A percentile compares a stretch with the other conserved stretches of the same genome.
Conservation (phyloP, 192 early-diverging fungal species). For the Jimgerdemannia lactiflua region DNA sequence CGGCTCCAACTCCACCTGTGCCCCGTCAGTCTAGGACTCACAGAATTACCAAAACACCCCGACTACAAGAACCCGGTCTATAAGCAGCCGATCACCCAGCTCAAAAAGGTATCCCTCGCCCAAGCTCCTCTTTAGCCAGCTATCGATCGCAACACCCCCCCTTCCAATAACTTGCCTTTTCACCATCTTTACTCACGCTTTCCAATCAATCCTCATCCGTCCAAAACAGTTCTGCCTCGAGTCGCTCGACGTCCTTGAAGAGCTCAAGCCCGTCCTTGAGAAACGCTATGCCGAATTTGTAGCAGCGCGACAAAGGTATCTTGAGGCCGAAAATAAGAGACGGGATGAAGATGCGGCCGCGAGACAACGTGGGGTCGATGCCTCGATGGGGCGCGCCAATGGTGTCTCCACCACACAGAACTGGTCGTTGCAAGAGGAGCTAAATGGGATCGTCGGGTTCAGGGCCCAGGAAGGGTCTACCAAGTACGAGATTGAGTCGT, state of each 20-base stretch:
- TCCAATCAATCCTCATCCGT: neutral
- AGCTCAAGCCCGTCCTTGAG: constrained; percentile 54
- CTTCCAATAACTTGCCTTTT: too few species aligned
- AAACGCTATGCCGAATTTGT: constrained; percentile 49
- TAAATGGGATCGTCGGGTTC: constrained; percentile 14
- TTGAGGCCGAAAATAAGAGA: neutral
- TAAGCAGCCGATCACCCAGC: constrained; percentile 18
- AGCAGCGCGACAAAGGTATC: constrained; percentile 28
- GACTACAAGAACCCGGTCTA: constrained; percentile 47
- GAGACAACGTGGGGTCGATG: neutral
- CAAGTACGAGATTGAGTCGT: constrained; percentile 28
- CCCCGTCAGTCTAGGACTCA: constrained; percentile 52
- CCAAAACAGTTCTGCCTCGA: constrained; percentile 41
- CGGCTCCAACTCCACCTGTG: too few species aligned
- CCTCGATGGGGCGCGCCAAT: constrained; percentile 27
- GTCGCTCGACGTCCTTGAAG: constrained; percentile 52
- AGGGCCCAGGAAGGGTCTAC: constrained; percentile 12
- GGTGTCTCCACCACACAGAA: constrained; percentile 24
- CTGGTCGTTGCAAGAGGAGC: constrained; percentile 30
- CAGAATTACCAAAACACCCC: constrained; percentile 54
- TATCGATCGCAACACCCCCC: too few species aligned
- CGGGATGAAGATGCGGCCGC: neutral
- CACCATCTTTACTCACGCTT: too few species aligned
- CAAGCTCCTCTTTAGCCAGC: too few species aligned
- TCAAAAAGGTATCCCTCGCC: constrained; percentile 40